phyloP scores from a whole-genome alignment of 768 basidiomycete genomes.

The Tephrocybe rancida region DNA sequence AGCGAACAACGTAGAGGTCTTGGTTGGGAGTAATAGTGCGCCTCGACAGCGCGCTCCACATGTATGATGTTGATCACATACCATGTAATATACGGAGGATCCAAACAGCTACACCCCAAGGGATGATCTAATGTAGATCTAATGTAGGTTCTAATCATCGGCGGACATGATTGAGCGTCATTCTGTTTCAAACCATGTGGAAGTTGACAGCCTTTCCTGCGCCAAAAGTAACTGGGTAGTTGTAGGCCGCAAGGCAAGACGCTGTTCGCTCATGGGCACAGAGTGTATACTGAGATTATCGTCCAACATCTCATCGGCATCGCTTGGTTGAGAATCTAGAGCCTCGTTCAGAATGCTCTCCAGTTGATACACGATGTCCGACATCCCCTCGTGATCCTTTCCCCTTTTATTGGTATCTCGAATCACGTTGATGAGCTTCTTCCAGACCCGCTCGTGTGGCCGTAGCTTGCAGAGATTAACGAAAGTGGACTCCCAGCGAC shows the following conservation, averaged over 20 bases:
- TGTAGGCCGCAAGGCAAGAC: background rate
- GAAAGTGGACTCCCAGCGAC: constrained; percentile 38
- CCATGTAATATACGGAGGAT: background rate
- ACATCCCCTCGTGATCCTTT: constrained; percentile 23
- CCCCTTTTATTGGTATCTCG: constrained; percentile 19
- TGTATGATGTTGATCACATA: background rate
- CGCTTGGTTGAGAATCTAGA: background rate
- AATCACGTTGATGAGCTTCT: constrained; percentile 30
- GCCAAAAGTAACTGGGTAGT: too few relatives aligned
- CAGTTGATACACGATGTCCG: constrained; percentile 24
- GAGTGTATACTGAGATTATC: constrained; percentile 1
- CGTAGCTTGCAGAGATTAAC: constrained; percentile 33
- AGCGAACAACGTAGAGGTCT: background rate
- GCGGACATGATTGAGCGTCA: too few relatives aligned
- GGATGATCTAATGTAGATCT: too few relatives aligned
- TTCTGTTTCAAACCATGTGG: constrained; percentile 1
- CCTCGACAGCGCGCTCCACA: background rate
- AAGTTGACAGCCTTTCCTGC: background rate
- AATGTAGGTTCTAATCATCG: too few relatives aligned
- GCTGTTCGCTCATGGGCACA: constrained; percentile 17
- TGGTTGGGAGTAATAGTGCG: background rate
- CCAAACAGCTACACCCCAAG: background rate
- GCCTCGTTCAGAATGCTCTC: constrained; percentile 13
- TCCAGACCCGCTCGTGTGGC: constrained; percentile 34
- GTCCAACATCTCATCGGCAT: background rate